Conservation (phyloP, 1,139 yeast species). For the Lodderomyces oxycetoniae region DNA sequence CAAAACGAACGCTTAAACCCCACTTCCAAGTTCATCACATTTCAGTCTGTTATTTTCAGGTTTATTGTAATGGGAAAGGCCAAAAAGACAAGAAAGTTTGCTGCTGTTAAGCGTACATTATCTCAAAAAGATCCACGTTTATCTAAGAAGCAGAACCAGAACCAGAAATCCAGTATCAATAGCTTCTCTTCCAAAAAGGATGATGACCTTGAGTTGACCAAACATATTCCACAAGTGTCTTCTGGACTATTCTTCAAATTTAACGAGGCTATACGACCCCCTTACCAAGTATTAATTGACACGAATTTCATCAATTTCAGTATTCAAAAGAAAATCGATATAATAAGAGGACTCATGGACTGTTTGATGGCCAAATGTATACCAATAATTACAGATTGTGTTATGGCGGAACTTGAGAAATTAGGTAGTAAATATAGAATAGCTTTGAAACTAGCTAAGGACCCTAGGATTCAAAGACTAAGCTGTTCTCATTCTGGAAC, state of each 20-base stretch:
- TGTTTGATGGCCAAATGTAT: conserved; percentile 90
- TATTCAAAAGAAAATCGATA: conserved; percentile 89
- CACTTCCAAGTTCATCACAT: not conserved
- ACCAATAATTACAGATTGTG: conserved; percentile 95
- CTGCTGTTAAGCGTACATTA: conserved; percentile 79
- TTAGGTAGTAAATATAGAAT: conserved; percentile 92
- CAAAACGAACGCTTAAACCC: conserved; percentile 2
- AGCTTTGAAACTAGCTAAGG: conserved; percentile 87
- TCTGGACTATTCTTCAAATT: conserved; percentile 93
- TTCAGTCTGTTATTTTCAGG: not conserved
- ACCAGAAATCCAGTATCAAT: conserved; percentile 10
- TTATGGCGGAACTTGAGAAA: conserved; percentile 95
- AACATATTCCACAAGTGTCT: conserved; percentile 88
- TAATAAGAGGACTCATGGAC: conserved; percentile 95
- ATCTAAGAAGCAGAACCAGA: conserved; percentile 25
- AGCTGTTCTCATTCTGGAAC: conserved; percentile 93
- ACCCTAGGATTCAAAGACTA: conserved; percentile 82
- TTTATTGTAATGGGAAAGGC: conserved; percentile 77
- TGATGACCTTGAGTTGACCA: conserved; percentile 74
- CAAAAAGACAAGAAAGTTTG: conserved; percentile 91
- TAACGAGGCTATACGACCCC: conserved; percentile 91
- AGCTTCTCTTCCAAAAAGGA: conserved; percentile 13
- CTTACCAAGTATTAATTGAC: conserved; percentile 91
- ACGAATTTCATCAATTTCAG: conserved; percentile 95
- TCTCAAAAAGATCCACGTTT: conserved; percentile 68